These are phyloP conservation scores for Geranium rotundifolium DNA, from an alignment of 345 rosid species.

Conservation along the genomic window DNA sequence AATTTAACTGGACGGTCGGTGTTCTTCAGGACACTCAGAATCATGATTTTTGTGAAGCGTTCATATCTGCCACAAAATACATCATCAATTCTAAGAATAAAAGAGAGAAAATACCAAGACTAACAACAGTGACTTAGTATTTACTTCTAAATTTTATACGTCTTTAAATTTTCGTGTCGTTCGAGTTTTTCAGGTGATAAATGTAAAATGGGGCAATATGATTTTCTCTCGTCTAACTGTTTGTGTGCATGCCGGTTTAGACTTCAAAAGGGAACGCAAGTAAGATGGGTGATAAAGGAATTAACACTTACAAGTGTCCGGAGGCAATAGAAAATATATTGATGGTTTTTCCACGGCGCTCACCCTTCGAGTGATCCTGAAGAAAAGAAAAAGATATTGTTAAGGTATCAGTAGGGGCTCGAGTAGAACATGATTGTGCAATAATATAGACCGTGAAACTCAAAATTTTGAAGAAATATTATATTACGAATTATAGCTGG, in stretches of 20 bases:
- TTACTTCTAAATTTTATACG: no score
- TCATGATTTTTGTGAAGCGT: constrained; percentile 95
- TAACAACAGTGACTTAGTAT: no score
- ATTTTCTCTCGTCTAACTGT: background rate
- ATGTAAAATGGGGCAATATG: no score
- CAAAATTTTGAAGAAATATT: no score
- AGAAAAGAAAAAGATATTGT: constrained; percentile 11
- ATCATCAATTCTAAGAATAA: constrained; percentile 2
- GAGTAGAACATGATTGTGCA: background rate
- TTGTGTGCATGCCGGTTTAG: background rate
- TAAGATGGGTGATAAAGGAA: background rate
- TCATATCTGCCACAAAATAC: constrained; percentile 61
- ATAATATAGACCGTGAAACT: background rate
- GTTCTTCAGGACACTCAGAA: constrained; percentile 86
- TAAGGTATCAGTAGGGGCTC: background rate
- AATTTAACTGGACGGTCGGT: constrained; percentile 86
- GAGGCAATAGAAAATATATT: constrained; percentile 95
- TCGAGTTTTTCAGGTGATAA: no score
- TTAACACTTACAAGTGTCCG: constrained; percentile 81
- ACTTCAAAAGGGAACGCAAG: background rate
- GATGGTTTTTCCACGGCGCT: constrained; percentile 66
- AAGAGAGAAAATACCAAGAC: background rate
- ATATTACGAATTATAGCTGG: background rate
- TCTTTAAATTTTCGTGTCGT: no score
- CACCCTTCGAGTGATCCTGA: constrained; percentile 57